A percentile compares a stretch with the other conserved stretches of the same genome.
These are phyloP conservation scores for Mycena floridula DNA, from an alignment of 768 basidiomycete genomes.

Conservation along the genomic window DNA sequence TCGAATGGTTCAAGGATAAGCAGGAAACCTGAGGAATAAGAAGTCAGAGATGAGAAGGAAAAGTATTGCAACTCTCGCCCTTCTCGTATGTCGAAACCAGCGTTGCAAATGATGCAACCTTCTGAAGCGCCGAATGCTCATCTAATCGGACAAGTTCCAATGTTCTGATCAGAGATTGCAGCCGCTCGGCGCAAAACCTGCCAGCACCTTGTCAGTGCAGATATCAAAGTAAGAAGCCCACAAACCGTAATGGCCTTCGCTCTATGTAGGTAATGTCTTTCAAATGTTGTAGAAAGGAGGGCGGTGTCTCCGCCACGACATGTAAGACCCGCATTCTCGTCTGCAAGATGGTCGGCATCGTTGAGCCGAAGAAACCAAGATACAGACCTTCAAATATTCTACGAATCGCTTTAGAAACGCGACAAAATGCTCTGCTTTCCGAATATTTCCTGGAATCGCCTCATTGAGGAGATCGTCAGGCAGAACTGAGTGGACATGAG, in stretches of 20 bases:
- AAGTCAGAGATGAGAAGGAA: neutral
- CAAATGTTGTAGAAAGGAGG: constrained; percentile 94
- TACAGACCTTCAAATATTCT: constrained; percentile 90
- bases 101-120: constrained; percentile 94
- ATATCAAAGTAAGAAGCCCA: constrained; percentile 5
- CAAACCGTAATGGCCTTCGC: constrained; percentile 80
- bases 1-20: constrained; percentile 98
- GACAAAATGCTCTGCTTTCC: constrained; percentile 98
- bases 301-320: constrained; percentile 96
- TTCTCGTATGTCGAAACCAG: constrained; percentile 98
- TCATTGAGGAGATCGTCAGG: constrained; percentile 94
- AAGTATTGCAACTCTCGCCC: constrained; percentile 40
- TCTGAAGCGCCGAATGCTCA: constrained; percentile 88
- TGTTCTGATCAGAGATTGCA: constrained; percentile 91
- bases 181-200: constrained; percentile 94
- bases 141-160: constrained; percentile 85
- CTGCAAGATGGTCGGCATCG: constrained; percentile 31
- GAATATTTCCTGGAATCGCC: constrained; percentile 95
- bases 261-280: constrained; percentile 99
- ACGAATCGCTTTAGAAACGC: constrained; percentile 98
- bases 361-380: constrained; percentile 2
- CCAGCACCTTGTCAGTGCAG: neutral
- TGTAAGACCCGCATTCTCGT: constrained; percentile 99
- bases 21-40: constrained; percentile 64
- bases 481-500: constrained; percentile 47